phyloP scores from a whole-genome alignment of 768 basidiomycete genomes.

The Sarcodon sp. region DNA sequence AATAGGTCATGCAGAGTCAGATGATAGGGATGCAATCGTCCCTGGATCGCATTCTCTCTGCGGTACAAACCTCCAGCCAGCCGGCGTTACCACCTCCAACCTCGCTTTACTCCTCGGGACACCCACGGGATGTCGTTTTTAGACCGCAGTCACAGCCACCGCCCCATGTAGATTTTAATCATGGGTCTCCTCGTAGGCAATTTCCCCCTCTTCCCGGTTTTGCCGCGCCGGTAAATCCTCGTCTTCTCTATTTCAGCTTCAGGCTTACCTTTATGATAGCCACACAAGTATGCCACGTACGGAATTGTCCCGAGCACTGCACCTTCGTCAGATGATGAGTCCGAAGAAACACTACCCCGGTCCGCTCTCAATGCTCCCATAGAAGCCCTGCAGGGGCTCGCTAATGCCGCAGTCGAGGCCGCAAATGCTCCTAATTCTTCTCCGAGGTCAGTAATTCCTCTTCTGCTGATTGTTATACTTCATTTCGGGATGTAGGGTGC shows the following conservation, averaged over 20 bases:
- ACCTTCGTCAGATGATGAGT: slow-evolving; percentile 79
- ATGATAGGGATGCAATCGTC: slow-evolving; percentile 93
- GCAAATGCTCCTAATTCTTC: slow-evolving; percentile 59
- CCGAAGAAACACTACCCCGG: slow-evolving; percentile 74
- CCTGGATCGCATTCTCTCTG: slow-evolving; percentile 68
- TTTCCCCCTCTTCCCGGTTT: slow-evolving; percentile 90
- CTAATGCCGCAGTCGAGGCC: slow-evolving; percentile 91
- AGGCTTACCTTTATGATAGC: slow-evolving; percentile 27
- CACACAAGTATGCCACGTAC: slow-evolving; percentile 85
- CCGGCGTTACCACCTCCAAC: slow-evolving; percentile 7
- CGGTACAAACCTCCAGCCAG: slow-evolving; percentile 29
- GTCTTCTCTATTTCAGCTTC: slow-evolving; percentile 5
- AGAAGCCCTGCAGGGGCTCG: slow-evolving; percentile 86
- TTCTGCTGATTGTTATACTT: neutral
- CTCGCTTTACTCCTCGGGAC: neutral
- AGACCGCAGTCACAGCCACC: slow-evolving; percentile 1
- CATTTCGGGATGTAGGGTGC: slow-evolving; percentile 33
- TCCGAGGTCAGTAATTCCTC: slow-evolving; percentile 32
- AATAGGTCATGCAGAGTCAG: slow-evolving; percentile 81
- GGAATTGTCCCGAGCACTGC: slow-evolving; percentile 79
- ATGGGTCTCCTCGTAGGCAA: slow-evolving; percentile 15
- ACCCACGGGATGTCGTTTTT: neutral
- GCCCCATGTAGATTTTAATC: slow-evolving; percentile 5
- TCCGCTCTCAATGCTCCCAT: slow-evolving; percentile 84
- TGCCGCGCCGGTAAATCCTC: slow-evolving; percentile 62